phyloP scores from a whole-genome alignment of 139 green algal genomes.

The Prasinococcaceae sp. region DNA sequence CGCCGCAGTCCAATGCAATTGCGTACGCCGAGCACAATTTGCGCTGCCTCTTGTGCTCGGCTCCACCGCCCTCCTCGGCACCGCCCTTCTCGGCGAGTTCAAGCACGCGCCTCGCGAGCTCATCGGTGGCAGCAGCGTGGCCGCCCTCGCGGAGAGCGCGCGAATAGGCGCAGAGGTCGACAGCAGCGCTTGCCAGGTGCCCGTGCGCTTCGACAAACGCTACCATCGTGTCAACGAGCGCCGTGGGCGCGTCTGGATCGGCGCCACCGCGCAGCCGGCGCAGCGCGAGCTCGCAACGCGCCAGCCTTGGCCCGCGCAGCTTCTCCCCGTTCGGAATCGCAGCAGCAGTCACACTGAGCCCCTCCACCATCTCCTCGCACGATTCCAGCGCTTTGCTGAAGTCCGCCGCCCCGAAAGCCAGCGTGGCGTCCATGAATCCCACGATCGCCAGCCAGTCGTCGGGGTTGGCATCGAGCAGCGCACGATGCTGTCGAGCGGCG shows the following conservation, averaged over 20 bases:
- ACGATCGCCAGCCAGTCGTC: conserved; percentile 15
- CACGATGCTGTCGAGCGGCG: not conserved
- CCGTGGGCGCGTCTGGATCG: no score
- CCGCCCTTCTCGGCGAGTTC: not conserved
- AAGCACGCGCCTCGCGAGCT: not conserved
- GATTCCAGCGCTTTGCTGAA: not conserved
- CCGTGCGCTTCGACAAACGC: not conserved
- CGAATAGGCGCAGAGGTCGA: not conserved
- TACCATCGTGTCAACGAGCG: not conserved
- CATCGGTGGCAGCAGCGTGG: not conserved
- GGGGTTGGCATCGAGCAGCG: not conserved
- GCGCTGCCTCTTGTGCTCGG: no score
- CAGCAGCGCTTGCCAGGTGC: conserved; percentile 1
- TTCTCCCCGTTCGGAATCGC: no score
- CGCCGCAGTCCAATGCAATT: no score
- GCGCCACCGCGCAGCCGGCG: no score
- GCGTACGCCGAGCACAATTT: no score
- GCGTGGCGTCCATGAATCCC: not conserved
- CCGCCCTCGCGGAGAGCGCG: not conserved
- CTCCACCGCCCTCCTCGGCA: no score
- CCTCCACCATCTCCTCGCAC: conserved; percentile 2
- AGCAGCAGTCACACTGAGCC: no score
- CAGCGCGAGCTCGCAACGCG: no score
- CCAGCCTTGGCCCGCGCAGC: no score
- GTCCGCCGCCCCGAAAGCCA: not conserved